Base-by-base conservation (phyloP, 2,329 filamentous ascomycete species). In the Ophiostoma sp. region DNA sequence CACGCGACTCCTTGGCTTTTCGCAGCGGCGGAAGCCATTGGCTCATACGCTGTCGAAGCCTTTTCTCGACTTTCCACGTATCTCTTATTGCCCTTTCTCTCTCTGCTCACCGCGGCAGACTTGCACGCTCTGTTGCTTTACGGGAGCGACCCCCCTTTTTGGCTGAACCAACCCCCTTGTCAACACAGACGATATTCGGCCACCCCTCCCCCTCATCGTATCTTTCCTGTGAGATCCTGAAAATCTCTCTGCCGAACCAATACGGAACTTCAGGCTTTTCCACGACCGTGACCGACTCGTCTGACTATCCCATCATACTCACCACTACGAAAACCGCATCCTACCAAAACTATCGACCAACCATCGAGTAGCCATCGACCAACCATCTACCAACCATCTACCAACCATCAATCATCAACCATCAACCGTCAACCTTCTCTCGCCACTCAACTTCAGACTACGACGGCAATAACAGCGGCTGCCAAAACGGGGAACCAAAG, bases 391-490 rank as follows among this genome's bases (percentile, higher is more conserved):
- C 27, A 27, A 27, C 27, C 27, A 27, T 27, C 27, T 1, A 27
- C 27, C 27, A 27, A 27, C 27, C 2, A 27, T 27, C 27, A 1
- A n/a, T n/a, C n/a, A n/a, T 44, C 42, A 44, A 27, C 27, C 42
- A 7, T 44, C 42, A 7, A 6, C 11, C 42, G 42, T 12, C 11
- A 27, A 4, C 27, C 4, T 60, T 40, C 41, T 67, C 60, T 66
- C 68, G 67, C 68, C 65, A 67, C 68, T 60, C 55, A 36, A 18
- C 66, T 45, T 11, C 14, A 11, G 67, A 55, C 49, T 8, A 12
- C 42, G 14, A 45, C 12, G 38, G 66, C 12, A 66, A 44, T 55
- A 49, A 58, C 47, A 68, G 9, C 55, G 45, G 55, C 67, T 68
- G 64, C 64, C 55, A 62, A 66, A 66, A 45, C 14, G 40, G 60